Base-by-base conservation (phyloP, 2,329 filamentous ascomycete genomes). In the Chaetothyriales sp. region DNA sequence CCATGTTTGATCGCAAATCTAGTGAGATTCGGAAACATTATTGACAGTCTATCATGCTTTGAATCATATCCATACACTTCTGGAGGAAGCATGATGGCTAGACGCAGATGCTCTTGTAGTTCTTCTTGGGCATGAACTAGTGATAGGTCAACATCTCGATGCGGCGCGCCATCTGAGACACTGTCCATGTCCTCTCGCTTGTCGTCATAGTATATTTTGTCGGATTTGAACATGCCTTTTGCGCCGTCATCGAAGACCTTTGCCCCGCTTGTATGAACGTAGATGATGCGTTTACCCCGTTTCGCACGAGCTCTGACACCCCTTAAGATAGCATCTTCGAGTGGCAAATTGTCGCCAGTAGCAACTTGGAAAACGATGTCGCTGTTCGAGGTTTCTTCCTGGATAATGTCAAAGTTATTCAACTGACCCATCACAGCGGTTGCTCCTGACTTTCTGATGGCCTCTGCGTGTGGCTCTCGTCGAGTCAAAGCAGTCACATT, bases 1-100 rank as follows among this genome's bases (percentile, higher is more conserved):
- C 71, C 71, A 55, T 74, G 68, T 58, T 74, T 74, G 46, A 75
- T 55, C 0, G 73, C 71, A 55, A 71, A 76, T 10, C 73, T 67
- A 3, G 68, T 67, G 49, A 76, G 63, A 4, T 66, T 73, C 2
- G 73, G 73, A 25, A 75, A 60, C 55, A 73, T 71, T 49, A 75
- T 75, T 0, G 71, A 67, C 4, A 75, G 63, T 0, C 73, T 64
- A 2, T 60, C 59, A 55, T 73, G 65, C 10, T 54, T 54, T 1
- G 61, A 59, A 54, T 69, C 68, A 56, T 66, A 61, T 10, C 73
- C 73, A 56, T 74, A 74, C 50, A 76, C 72, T 19, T 69, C 54
- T 0, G 72, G 71, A 0, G 70, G 72, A 6, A 74, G 66, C 62
- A 75, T 68, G 58, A 76, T 71, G 37, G 68, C 68, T 2, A 75